Evolutionary conservation across 1,284 basidiomycete species (phyloP).

Genomic region (Pseudozyma tsukubaensis): DNA sequence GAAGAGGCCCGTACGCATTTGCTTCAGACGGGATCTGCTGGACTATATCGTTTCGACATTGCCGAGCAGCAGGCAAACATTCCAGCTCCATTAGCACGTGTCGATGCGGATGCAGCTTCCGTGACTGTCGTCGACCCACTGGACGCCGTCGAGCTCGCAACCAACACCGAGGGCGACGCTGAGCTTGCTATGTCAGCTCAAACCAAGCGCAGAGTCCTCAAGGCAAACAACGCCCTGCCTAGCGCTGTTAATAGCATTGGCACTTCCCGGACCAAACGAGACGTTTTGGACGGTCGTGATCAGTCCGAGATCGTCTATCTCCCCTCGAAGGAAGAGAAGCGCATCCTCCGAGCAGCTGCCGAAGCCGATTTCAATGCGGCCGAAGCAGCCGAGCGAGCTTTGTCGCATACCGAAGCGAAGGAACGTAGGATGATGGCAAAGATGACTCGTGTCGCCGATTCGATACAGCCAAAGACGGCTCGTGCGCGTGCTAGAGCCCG

Average conservation of each 20-base stretch:
- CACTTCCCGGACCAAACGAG: constrained; percentile 13
- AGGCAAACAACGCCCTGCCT: constrained; percentile 21
- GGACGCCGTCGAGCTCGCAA: constrained; percentile 8
- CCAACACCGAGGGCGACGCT: constrained; percentile 3
- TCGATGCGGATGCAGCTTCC: constrained; percentile 1
- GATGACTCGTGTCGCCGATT: constrained; percentile 46
- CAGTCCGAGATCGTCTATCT: constrained; percentile 38
- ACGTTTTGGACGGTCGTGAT: constrained; percentile 25
- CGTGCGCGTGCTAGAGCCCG: constrained; percentile 32
- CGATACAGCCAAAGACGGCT: constrained; percentile 42
- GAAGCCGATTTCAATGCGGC: constrained; percentile 18
- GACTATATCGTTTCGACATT: constrained; percentile 33
- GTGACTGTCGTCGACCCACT: constrained; percentile 22
- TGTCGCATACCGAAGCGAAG: constrained; percentile 19
- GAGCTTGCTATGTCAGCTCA: constrained; percentile 26
- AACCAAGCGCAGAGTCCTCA: constrained; percentile 34
- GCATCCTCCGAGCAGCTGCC: constrained; percentile 38
- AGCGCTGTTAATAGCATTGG: background rate
- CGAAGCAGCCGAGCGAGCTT: constrained; percentile 17
- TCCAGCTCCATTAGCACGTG: constrained; percentile 15
- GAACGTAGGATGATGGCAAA: constrained; percentile 42
- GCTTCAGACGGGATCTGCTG: constrained; percentile 16
- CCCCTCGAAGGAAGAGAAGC: constrained; percentile 39
- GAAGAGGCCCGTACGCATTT: constrained; percentile 5
- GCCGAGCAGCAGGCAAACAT: constrained; percentile 30